These are phyloP conservation scores for Bolboschoenus planiculmis DNA, from an alignment of 176 grass and related monocot genomes.

Conservation along the genomic window DNA sequence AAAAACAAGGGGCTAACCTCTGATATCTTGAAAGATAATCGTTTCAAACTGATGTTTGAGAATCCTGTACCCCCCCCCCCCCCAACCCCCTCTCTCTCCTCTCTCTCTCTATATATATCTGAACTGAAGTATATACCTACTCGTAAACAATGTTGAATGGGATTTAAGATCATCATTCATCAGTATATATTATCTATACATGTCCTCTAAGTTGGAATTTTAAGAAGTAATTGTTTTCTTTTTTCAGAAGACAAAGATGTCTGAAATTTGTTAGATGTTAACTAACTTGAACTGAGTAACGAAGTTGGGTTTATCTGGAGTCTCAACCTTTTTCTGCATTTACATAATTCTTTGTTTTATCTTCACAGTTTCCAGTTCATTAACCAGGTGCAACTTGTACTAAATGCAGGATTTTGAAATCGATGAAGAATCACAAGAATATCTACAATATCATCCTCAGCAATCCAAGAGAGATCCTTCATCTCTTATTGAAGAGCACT, in stretches of 20 bases:
- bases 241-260: neutral
- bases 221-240: neutral
- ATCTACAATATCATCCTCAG: conserved; percentile 62
- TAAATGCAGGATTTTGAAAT: conserved; percentile 62
- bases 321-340: neutral
- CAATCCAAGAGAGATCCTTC: conserved; percentile 35
- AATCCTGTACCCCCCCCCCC: conserved; percentile 42
- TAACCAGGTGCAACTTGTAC: neutral
- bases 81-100: neutral
- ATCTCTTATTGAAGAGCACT: conserved; percentile 55
- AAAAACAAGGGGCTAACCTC: conserved; percentile 36
- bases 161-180: neutral
- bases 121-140: neutral
- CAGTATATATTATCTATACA: neutral
- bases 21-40: conserved; percentile 40
- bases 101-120: neutral
- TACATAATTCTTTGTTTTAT: neutral
- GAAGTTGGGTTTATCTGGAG: neutral
- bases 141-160: neutral
- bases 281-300: neutral
- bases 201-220: neutral
- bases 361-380: neutral
- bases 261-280: neutral
- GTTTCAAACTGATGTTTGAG: conserved; percentile 58
- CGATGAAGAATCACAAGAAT: conserved; percentile 57